A percentile compares a stretch with the other conserved stretches of the same genome.
These are phyloP conservation scores for Xylariaceae sp. DNA, from an alignment of 2,329 filamentous ascomycete species.

Conservation along the genomic window DNA sequence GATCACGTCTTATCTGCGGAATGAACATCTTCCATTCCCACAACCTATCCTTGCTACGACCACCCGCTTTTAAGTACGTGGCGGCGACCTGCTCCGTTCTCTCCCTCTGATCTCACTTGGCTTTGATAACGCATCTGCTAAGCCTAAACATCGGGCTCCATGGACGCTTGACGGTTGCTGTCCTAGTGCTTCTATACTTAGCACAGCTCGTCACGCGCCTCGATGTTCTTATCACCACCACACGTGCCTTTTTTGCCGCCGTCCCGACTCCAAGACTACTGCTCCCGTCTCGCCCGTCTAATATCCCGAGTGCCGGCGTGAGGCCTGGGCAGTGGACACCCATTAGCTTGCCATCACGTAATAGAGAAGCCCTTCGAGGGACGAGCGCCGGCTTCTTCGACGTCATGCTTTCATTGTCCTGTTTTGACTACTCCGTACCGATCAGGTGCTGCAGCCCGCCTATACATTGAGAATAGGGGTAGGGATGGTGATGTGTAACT, in stretches of 20 bases:
- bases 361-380: background rate
- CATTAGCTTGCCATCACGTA: background rate
- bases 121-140: background rate
- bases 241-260: background rate
- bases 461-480: background rate
- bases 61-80: no score
- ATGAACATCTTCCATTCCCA: no score
- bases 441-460: background rate
- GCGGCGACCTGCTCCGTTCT: background rate
- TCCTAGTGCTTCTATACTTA: background rate
- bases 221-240: background rate
- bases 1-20: no score
- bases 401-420: background rate
- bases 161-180: background rate
- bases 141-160: no score
- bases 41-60: no score
- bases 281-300: background rate
- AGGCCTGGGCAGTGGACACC: background rate
- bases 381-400: background rate
- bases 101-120: background rate
- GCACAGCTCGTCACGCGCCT: background rate
- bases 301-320: background rate
- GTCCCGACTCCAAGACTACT: background rate
- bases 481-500: conserved; percentile 4
- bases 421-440: background rate